These are phyloP conservation scores for Sporothrix brunneoviolacea DNA, from an alignment of 2,329 filamentous ascomycete species.

Conservation along the genomic window DNA sequence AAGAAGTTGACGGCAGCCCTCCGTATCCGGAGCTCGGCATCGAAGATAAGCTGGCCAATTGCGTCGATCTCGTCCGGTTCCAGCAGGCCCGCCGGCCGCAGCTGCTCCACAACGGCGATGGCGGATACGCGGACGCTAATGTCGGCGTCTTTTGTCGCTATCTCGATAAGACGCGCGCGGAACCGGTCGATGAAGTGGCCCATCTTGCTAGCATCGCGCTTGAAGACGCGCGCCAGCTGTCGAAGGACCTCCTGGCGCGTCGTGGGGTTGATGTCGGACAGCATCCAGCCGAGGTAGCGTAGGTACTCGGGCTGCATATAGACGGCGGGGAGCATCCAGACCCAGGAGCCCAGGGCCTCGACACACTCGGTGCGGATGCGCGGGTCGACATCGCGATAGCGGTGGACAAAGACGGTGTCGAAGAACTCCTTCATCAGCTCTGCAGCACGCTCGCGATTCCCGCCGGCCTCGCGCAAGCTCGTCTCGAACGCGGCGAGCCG, in stretches of 20 bases:
- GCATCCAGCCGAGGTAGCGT: slow-evolving; percentile 89
- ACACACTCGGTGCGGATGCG: slow-evolving; percentile 86
- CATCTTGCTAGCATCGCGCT: slow-evolving; percentile 72
- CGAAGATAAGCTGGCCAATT: slow-evolving; percentile 82
- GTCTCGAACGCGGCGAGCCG: slow-evolving; percentile 67
- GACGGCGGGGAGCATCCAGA: slow-evolving; percentile 71
- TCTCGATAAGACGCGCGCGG: slow-evolving; percentile 79
- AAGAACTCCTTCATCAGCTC: slow-evolving; percentile 77
- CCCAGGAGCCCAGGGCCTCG: slow-evolving; percentile 81
- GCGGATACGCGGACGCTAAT: slow-evolving; percentile 70
- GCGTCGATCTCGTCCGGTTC: slow-evolving; percentile 88
- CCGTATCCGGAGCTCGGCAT: slow-evolving; percentile 74
- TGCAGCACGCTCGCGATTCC: slow-evolving; percentile 63
- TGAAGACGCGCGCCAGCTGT: slow-evolving; percentile 74
- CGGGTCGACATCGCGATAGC: slow-evolving; percentile 89
- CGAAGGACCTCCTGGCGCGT: slow-evolving; percentile 81
- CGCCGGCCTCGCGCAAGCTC: slow-evolving; percentile 62
- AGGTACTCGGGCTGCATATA: slow-evolving; percentile 90
- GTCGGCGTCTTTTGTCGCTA: slow-evolving; percentile 82
- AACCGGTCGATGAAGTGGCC: slow-evolving; percentile 93
- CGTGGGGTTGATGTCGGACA: slow-evolving; percentile 70
- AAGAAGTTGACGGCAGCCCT: slow-evolving; percentile 91
- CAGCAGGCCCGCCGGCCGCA: slow-evolving; percentile 77
- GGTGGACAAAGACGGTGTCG: slow-evolving; percentile 87
- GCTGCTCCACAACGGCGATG: slow-evolving; percentile 72